These are phyloP conservation scores for Colletotrichum ledebouriae DNA, from an alignment of 2,329 filamentous ascomycete genomes.

Conservation along the genomic window DNA sequence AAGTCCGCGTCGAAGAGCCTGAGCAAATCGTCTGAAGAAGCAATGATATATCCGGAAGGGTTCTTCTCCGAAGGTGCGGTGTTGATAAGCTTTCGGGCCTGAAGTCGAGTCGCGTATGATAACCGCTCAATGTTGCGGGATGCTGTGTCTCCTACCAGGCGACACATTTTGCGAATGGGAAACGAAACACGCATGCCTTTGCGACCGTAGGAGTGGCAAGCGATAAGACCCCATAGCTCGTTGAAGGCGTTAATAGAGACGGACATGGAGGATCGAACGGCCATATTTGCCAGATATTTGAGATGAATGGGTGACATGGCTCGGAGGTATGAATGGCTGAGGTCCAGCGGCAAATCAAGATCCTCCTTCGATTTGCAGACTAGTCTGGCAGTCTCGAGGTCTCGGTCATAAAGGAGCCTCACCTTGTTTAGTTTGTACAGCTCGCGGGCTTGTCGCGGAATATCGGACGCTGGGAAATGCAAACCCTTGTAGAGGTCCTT, in stretches of 20 bases:
- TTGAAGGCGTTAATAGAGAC: slow-evolving; percentile 90
- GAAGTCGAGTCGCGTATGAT: slow-evolving; percentile 86
- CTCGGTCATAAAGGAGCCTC: slow-evolving; percentile 86
- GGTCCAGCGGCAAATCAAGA: slow-evolving; percentile 80
- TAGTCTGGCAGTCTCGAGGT: slow-evolving; percentile 82
- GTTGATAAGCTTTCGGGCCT: slow-evolving; percentile 90
- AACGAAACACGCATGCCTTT: slow-evolving; percentile 92
- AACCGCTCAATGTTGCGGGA: slow-evolving; percentile 89
- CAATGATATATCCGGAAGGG: slow-evolving; percentile 90
- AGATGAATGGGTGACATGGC: slow-evolving; percentile 93
- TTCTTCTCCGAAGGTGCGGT: slow-evolving; percentile 85
- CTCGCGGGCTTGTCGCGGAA: slow-evolving; percentile 87
- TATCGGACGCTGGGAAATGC: slow-evolving; percentile 90
- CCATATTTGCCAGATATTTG: slow-evolving; percentile 91
- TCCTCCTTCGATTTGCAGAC: slow-evolving; percentile 84
- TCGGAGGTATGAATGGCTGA: slow-evolving; percentile 86
- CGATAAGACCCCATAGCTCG: slow-evolving; percentile 89
- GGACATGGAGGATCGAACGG: slow-evolving; percentile 93
- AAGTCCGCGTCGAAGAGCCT: slow-evolving; percentile 90
- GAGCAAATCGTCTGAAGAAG: slow-evolving; percentile 86
- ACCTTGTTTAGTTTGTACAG: slow-evolving; percentile 93
- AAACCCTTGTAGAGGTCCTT: slow-evolving; percentile 89
- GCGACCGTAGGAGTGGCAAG: slow-evolving; percentile 84
- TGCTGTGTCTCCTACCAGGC: slow-evolving; percentile 86
- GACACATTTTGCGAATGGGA: slow-evolving; percentile 92